Evolutionary conservation across 345 rosid species (phyloP).

Genomic region (Lumnitzera littorea): DNA sequence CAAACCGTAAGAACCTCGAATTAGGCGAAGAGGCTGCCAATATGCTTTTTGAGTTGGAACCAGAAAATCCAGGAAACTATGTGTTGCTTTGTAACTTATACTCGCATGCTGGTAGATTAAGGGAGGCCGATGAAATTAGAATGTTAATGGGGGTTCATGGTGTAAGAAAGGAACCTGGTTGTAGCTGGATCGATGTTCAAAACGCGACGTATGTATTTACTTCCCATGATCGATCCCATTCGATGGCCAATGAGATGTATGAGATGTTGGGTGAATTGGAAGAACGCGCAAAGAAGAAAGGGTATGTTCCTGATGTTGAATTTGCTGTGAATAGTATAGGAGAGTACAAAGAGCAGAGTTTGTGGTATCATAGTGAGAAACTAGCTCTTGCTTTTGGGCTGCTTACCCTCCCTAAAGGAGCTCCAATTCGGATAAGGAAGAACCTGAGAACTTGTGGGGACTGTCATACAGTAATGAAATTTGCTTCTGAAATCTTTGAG

Average conservation of each 20-base stretch:
- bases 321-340: slow-evolving; percentile 18
- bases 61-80: slow-evolving; percentile 30
- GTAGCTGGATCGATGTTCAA: slow-evolving; percentile 34
- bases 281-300: slow-evolving; percentile 26
- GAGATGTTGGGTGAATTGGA: slow-evolving; percentile 21
- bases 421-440: slow-evolving; percentile 33
- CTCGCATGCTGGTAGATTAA: slow-evolving; percentile 17
- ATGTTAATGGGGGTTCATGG: slow-evolving; percentile 28
- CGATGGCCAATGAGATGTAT: slow-evolving; percentile 23
- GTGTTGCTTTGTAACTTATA: slow-evolving; percentile 31
- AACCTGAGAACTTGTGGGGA: slow-evolving; percentile 34
- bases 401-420: slow-evolving; percentile 22
- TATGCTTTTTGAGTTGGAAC: slow-evolving; percentile 34
- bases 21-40: slow-evolving; percentile 29
- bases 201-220: slow-evolving; percentile 27
- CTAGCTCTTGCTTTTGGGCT: slow-evolving; percentile 34
- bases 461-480: slow-evolving; percentile 33
- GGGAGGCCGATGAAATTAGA: slow-evolving; percentile 40
- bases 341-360: slow-evolving; percentile 21
- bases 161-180: slow-evolving; percentile 33
- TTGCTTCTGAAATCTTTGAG: slow-evolving; percentile 29
- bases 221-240: slow-evolving; percentile 27
- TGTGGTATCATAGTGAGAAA: slow-evolving; percentile 44
- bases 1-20: slow-evolving; percentile 27
- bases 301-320: slow-evolving; percentile 20